Percentiles rank a stretch among this genome's conserved stretches.
Conservation (phyloP, 805 yeast genomes). For the Kazachstania bromeliacearum region DNA sequence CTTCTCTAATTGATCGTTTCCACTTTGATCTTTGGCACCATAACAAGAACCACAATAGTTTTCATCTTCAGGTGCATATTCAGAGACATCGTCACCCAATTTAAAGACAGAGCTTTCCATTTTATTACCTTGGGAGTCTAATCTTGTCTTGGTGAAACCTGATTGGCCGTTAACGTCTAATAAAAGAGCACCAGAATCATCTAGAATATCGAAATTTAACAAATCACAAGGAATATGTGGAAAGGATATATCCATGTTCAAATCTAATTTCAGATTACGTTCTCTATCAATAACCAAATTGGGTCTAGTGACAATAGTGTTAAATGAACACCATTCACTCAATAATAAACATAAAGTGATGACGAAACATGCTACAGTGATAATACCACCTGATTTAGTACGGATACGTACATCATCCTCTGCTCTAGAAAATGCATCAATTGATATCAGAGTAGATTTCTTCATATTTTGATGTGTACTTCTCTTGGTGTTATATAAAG, state of each 20-base stretch:
- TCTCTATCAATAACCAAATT: slow-evolving; percentile 85
- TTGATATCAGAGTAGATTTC: slow-evolving; percentile 36
- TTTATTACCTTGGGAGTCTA: slow-evolving; percentile 40
- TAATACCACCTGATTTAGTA: slow-evolving; percentile 83
- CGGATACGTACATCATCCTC: slow-evolving; percentile 86
- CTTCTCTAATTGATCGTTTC: slow-evolving; percentile 22
- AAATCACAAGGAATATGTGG: slow-evolving; percentile 80
- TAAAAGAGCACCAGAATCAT: slow-evolving; percentile 76
- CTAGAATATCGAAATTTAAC: slow-evolving; percentile 76
- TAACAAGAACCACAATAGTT: slow-evolving; percentile 82
- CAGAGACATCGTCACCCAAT: slow-evolving; percentile 48
- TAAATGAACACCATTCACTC: slow-evolving; percentile 71
- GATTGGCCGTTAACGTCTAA: slow-evolving; percentile 64
- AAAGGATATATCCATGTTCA: slow-evolving; percentile 73
- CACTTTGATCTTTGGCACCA: slow-evolving; percentile 61
- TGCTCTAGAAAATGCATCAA: slow-evolving; percentile 87
- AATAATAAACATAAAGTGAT: slow-evolving; percentile 53
- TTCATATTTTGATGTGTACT: neutral
- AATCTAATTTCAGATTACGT: slow-evolving; percentile 60
- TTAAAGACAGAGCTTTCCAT: slow-evolving; percentile 43
- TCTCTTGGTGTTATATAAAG: neutral
- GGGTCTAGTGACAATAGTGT: slow-evolving; percentile 58
- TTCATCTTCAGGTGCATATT: slow-evolving; percentile 74
- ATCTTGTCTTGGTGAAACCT: slow-evolving; percentile 60
- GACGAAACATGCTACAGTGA: slow-evolving; percentile 61